Conservation (phyloP, 495 filamentous ascomycete genomes). For the Platismatia glauca region DNA sequence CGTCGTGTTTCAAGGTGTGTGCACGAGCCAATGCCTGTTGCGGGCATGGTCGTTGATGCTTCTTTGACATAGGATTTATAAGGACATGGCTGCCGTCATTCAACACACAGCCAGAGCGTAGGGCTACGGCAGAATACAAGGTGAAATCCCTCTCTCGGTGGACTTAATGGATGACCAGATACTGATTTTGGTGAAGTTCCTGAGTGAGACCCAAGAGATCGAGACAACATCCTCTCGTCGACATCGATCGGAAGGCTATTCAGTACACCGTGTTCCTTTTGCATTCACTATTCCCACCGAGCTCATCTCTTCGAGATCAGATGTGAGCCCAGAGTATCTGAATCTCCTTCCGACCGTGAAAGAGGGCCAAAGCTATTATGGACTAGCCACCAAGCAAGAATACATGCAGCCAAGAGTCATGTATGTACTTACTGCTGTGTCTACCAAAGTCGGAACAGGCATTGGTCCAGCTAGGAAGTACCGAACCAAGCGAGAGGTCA, state of each 20-base stretch:
- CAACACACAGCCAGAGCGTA: not conserved
- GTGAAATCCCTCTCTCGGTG: not conserved
- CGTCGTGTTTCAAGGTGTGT: not conserved
- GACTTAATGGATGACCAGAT: not conserved
- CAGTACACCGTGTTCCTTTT: not conserved
- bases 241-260: not conserved
- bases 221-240: not conserved
- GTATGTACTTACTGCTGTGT: not conserved
- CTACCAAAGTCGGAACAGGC: not conserved
- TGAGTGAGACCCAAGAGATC: not conserved
- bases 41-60: not conserved
- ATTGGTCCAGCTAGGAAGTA: not conserved
- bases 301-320: not conserved
- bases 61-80: not conserved
- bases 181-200: not conserved
- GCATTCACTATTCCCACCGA: not conserved
- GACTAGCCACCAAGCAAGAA: not conserved
- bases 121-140: not conserved
- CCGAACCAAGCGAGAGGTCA: not conserved
- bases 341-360: not conserved
- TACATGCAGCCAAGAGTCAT: not conserved
- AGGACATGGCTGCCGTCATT: not conserved
- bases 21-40: too few relatives aligned
- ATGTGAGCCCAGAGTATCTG: not conserved
- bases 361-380: not conserved